A percentile compares a stretch with the other conserved stretches of the same genome.
Conservation (phyloP, 2,329 filamentous ascomycete genomes). For the Eutypella sp. region DNA sequence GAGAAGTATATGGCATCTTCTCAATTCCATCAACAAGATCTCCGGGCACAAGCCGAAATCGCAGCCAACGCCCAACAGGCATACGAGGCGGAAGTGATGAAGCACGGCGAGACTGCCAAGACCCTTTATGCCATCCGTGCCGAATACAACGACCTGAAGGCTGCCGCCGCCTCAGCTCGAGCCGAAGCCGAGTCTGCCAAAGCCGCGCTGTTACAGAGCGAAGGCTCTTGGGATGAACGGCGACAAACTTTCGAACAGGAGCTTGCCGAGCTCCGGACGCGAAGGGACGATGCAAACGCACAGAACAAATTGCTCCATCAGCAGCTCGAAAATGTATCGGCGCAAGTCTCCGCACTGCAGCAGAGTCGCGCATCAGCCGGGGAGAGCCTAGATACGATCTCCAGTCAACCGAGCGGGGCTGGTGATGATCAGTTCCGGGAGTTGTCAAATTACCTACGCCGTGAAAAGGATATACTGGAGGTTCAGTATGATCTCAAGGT, state of each 20-base stretch:
- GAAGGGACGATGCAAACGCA: conserved; percentile 77
- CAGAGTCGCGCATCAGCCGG: conserved; percentile 59
- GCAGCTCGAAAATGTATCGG: conserved; percentile 77
- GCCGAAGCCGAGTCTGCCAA: conserved; percentile 84
- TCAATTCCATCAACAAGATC: conserved; percentile 82
- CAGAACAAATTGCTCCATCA: conserved; percentile 90
- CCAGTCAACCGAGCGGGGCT: conserved; percentile 47
- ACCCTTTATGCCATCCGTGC: conserved; percentile 71
- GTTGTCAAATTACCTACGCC: conserved; percentile 83
- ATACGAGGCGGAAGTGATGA: conserved; percentile 90
- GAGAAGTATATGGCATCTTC: conserved; percentile 75
- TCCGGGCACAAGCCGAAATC: conserved; percentile 90
- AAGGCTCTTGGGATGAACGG: conserved; percentile 83
- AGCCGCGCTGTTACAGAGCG: conserved; percentile 70
- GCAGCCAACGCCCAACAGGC: conserved; percentile 89
- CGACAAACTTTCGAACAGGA: conserved; percentile 79
- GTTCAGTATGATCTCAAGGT: conserved; percentile 90
- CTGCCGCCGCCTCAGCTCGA: conserved; percentile 67
- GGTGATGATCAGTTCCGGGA: conserved; percentile 77
- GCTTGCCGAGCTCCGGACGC: conserved; percentile 68
- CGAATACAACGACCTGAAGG: conserved; percentile 78
- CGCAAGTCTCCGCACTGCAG: conserved; percentile 75
- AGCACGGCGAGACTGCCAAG: conserved; percentile 93
- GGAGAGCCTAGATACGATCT: conserved; percentile 48
- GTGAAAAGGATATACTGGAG: conserved; percentile 96